Conservation (phyloP, 2,329 filamentous ascomycete species). For the Apiospora saccharicola region DNA sequence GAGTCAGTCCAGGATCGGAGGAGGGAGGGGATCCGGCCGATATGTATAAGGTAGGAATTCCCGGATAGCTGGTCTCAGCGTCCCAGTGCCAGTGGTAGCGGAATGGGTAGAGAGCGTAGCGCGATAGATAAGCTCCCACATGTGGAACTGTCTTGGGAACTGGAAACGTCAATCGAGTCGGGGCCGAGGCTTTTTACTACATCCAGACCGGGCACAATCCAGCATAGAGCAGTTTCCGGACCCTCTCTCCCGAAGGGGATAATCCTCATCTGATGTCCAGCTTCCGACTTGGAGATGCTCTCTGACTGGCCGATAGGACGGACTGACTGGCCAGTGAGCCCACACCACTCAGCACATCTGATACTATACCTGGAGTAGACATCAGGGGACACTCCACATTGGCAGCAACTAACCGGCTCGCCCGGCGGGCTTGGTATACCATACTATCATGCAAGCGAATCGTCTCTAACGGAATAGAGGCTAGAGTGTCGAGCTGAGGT, state of each 20-base stretch:
- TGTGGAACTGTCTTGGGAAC: neutral
- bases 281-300: neutral
- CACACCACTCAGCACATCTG: neutral
- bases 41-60: neutral
- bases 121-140: neutral
- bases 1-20: too few species aligned
- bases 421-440: neutral
- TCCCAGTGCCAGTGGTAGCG: neutral
- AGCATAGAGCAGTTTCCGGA: neutral
- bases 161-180: neutral
- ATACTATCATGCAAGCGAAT: neutral
- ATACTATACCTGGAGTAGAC: neutral
- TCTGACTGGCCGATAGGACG: neutral
- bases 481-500: slow-evolving; percentile 8
- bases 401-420: neutral
- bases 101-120: neutral
- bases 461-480: neutral
- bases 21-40: neutral
- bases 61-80: neutral
- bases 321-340: neutral
- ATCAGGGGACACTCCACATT: neutral
- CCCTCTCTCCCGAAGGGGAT: neutral
- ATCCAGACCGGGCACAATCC: neutral
- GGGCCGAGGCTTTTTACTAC: neutral
- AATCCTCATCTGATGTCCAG: neutral